Percentiles rank a stretch among this genome's conserved stretches.
Evolutionary conservation across 2,329 filamentous ascomycete species (phyloP).

Genomic region (Fusarium sacchari): DNA sequence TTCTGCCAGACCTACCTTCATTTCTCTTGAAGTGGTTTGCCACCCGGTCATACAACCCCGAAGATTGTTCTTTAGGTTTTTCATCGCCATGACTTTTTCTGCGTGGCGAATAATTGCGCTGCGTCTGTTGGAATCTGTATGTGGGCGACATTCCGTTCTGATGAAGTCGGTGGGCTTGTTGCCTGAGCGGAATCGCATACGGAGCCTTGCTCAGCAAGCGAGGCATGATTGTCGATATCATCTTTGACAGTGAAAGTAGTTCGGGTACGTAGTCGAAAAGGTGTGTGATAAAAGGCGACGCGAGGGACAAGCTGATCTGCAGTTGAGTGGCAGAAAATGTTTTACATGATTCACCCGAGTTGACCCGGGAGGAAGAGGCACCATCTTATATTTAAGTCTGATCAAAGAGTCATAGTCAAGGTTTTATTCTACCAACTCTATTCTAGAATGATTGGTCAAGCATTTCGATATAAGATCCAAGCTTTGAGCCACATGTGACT

Average conservation of each 20-base stretch:
- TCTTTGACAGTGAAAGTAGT: rapidly evolving
- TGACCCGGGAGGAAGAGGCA: not conserved
- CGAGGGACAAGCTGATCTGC: no score
- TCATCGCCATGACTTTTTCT: not conserved
- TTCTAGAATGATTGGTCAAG: not conserved
- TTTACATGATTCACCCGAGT: not conserved
- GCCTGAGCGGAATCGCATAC: not conserved
- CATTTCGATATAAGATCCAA: rapidly evolving
- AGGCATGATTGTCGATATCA: not conserved
- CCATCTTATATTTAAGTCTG: not conserved
- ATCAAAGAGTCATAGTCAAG: no score
- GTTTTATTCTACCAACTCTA: rapidly evolving
- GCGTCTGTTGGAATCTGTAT: not conserved
- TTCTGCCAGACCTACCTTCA: not conserved
- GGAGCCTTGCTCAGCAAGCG: not conserved
- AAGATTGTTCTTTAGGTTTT: rapidly evolving
- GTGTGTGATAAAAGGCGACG: rapidly evolving
- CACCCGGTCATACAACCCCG: rapidly evolving
- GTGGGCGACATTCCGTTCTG: not conserved
- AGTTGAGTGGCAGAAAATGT: not conserved
- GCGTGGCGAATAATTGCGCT: not conserved
- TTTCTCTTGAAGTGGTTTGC: not conserved
- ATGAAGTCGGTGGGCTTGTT: not conserved
- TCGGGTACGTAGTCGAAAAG: not conserved
- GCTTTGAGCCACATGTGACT: not conserved